Percentiles rank a stretch among this genome's conserved stretches.
Evolutionary conservation across 345 rosid genomes (phyloP).

Genomic region (Eucalyptus regnans): DNA sequence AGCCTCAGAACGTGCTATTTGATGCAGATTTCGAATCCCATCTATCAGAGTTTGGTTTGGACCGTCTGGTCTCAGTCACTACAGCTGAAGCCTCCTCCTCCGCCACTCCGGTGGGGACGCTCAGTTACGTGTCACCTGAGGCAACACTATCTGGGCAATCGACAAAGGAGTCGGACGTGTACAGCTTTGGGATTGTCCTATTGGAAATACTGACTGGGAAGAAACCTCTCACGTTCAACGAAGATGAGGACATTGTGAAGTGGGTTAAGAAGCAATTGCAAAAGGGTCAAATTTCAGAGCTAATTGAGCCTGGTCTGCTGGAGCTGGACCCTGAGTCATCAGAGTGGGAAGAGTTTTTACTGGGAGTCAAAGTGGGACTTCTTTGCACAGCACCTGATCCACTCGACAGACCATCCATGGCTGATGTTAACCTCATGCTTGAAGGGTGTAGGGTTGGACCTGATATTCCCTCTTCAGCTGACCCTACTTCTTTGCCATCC

Average conservation of each 20-base stretch:
- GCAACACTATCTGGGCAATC: conserved; percentile 44
- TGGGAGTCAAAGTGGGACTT: conserved; percentile 88
- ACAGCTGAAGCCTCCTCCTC: conserved; percentile 64
- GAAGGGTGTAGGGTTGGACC: conserved; percentile 98
- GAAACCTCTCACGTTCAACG: conserved; percentile 75
- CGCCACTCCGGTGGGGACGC: conserved; percentile 43
- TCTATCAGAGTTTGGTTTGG: conserved; percentile 81
- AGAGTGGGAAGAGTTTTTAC: conserved; percentile 95
- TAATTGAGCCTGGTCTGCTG: conserved; percentile 82
- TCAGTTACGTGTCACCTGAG: conserved; percentile 84
- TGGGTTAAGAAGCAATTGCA: conserved; percentile 97
- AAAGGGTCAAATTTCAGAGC: conserved; percentile 75
- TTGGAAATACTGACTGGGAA: conserved; percentile 80
- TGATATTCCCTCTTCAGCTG: conserved; percentile 82
- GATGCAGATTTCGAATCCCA: conserved; percentile 98
- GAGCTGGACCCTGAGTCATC: conserved; percentile 96
- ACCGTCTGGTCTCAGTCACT: conserved; percentile 33
- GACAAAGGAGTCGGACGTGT: conserved; percentile 71
- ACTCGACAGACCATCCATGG: conserved; percentile 74
- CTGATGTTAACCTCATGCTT: conserved; percentile 91
- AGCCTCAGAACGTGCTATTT: conserved; percentile 84
- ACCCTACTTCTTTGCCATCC: conserved; percentile 79
- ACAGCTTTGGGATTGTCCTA: conserved; percentile 88
- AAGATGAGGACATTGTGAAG: conserved; percentile 92
- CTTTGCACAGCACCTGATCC: conserved; percentile 91